These are phyloP conservation scores for Panicum hallii DNA, from an alignment of 202 grass and related monocot species.

Conservation along the genomic window DNA sequence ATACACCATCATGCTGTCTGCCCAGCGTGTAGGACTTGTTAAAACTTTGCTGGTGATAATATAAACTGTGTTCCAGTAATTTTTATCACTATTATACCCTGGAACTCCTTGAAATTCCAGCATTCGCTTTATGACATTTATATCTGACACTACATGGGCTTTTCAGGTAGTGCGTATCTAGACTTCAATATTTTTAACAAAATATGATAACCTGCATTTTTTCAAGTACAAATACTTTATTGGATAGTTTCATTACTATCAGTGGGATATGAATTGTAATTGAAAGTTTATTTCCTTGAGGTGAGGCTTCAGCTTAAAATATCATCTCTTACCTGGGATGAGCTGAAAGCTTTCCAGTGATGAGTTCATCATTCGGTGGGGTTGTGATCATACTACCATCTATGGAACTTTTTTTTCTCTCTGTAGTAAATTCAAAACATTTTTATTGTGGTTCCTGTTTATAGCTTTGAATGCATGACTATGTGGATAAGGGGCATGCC, in stretches of 20 bases:
- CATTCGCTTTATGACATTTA: slow-evolving; percentile 11
- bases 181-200: neutral
- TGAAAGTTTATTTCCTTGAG: neutral
- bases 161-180: neutral
- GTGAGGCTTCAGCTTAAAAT: neutral
- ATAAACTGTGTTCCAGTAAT: neutral
- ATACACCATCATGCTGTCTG: neutral
- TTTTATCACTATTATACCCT: neutral
- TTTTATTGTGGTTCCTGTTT: neutral
- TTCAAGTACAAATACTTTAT: neutral
- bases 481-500: neutral
- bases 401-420: neutral
- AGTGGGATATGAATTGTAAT: neutral
- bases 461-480: neutral
- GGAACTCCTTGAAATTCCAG: neutral
- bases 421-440: neutral
- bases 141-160: neutral
- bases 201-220: neutral
- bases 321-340: neutral
- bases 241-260: neutral
- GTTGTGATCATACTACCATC: neutral
- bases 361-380: neutral
- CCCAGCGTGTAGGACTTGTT: neutral
- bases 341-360: neutral
- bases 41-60: neutral